Percentiles rank a stretch among this genome's conserved stretches.
Conservation (phyloP, 2,329 filamentous ascomycete genomes). For the Bipolaris sorokiniana region DNA sequence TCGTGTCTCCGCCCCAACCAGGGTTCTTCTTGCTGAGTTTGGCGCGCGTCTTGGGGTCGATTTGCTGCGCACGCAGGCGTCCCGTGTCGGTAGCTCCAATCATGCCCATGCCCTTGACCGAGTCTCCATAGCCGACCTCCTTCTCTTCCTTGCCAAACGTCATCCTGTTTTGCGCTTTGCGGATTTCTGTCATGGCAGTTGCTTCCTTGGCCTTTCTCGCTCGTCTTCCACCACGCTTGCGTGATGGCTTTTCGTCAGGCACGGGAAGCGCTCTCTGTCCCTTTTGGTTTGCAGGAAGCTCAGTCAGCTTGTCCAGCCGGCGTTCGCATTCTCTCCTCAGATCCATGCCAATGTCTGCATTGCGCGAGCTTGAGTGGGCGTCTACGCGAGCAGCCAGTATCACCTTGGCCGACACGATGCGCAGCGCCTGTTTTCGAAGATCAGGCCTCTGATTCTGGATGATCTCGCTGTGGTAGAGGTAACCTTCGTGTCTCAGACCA, state of each 20-base stretch:
- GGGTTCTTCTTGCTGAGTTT: slow-evolving; percentile 95
- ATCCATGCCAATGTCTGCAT: slow-evolving; percentile 82
- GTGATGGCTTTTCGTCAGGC: slow-evolving; percentile 91
- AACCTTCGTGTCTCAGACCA: slow-evolving; percentile 88
- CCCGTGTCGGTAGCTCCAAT: slow-evolving; percentile 88
- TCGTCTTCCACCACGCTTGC: slow-evolving; percentile 88
- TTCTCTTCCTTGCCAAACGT: slow-evolving; percentile 94
- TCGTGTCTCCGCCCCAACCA: slow-evolving; percentile 83
- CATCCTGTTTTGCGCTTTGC: slow-evolving; percentile 95
- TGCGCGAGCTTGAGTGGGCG: slow-evolving; percentile 77
- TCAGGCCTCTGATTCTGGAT: slow-evolving; percentile 85
- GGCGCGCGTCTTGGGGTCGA: slow-evolving; percentile 90
- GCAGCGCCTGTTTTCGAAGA: slow-evolving; percentile 90
- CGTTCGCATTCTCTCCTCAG: slow-evolving; percentile 83
- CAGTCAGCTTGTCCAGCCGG: slow-evolving; percentile 88
- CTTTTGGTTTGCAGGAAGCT: slow-evolving; percentile 88
- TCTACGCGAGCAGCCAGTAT: slow-evolving; percentile 93
- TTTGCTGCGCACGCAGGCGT: slow-evolving; percentile 83
- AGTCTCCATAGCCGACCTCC: slow-evolving; percentile 90
- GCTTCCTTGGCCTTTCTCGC: slow-evolving; percentile 96
- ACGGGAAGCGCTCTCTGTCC: slow-evolving; percentile 78
- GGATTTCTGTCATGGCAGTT: slow-evolving; percentile 92
- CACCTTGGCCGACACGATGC: slow-evolving; percentile 91
- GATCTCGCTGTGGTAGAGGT: slow-evolving; percentile 88
- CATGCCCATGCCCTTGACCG: slow-evolving; percentile 90